Evolutionary conservation across 805 yeast genomes (phyloP), one percentile per base, ranked within the genome.

Genomic region (Yarrowia keelungensis): DNA sequence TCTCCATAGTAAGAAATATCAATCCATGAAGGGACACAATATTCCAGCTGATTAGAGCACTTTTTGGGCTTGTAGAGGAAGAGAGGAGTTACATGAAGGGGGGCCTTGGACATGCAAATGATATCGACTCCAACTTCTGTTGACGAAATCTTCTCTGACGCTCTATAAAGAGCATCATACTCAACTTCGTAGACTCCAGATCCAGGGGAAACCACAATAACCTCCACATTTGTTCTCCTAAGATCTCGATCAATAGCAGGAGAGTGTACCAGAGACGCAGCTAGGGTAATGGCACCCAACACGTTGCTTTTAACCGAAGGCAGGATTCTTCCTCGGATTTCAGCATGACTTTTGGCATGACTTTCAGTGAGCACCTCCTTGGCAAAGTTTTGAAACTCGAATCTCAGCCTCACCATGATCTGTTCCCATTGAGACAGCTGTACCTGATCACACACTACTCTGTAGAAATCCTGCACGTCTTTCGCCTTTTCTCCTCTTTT

Each of bases 361-460:
- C 73, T 71, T 54, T 82, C 83, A 50, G 87, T 79, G 73, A 89
- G 79, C 26, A 94, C 87, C 71, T 91, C 97, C 70, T 88, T 81
- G 72, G 89, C 87, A 74, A 95, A 91, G 70, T 86, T 86, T 47
- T 92, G 87, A 79, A 95, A 95, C 76, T 95, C 99, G 38, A 86
- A 81, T 58, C 98, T 80, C 67, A 95, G 80, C 0, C 90, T 87
- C 26, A 91, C 90, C 98, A 95, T 92, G 69, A 95, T 93, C 71
- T 89, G 89, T 68, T 87, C 89, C 99, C 99, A 95, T 70, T 90
- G 88, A 36, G 89, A 84, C 56, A 92, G 90, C 74, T 89, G 91
- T 19, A 92, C 96, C 76, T 94, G 97, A 76, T 95, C 98, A 1
- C 94, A 98, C 1, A 94, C 99, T 36, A 95, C 97, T 62, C 98